Evolutionary conservation across 345 rosid genomes (phyloP).

Genomic region (Bruguiera parviflora): DNA sequence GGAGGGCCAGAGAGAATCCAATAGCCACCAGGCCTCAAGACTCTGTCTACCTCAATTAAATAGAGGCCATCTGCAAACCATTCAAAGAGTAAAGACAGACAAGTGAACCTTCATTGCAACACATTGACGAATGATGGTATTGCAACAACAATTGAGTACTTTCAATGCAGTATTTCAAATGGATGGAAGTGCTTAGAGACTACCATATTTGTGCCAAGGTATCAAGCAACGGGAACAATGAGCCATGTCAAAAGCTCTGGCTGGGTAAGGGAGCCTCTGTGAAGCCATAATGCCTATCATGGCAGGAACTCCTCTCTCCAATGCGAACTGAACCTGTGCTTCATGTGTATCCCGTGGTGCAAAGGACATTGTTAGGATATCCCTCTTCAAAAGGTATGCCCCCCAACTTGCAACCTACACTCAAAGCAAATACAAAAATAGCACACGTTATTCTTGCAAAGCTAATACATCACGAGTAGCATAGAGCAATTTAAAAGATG

Average conservation of each 20-base stretch:
- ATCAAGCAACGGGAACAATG: slow-evolving; percentile 97
- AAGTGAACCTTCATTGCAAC: background rate
- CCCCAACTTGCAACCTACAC: slow-evolving; percentile 95
- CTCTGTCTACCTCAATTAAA: slow-evolving; percentile 80
- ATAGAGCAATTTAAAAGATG: no score
- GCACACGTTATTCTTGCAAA: background rate
- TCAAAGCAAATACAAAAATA: background rate
- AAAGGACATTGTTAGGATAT: slow-evolving; percentile 73
- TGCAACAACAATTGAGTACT: no score
- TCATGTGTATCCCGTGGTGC: slow-evolving; percentile 98
- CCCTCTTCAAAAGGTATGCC: slow-evolving; percentile 82
- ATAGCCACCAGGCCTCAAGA: slow-evolving; percentile 94
- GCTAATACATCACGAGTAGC: background rate
- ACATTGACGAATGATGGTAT: background rate
- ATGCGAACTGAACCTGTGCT: slow-evolving; percentile 94
- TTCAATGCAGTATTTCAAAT: no score
- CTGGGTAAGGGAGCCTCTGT: slow-evolving; percentile 83
- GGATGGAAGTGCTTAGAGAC: background rate
- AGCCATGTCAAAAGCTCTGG: slow-evolving; percentile 96
- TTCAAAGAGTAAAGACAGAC: slow-evolving; percentile 2
- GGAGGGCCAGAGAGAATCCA: slow-evolving; percentile 99
- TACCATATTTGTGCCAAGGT: slow-evolving; percentile 76
- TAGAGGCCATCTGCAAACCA: slow-evolving; percentile 67
- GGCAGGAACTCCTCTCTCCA: slow-evolving; percentile 97
- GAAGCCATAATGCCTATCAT: slow-evolving; percentile 87